Evolutionary conservation across 2,329 filamentous ascomycete species (phyloP).

Genomic region (Dothidotthia symphoricarpi): DNA sequence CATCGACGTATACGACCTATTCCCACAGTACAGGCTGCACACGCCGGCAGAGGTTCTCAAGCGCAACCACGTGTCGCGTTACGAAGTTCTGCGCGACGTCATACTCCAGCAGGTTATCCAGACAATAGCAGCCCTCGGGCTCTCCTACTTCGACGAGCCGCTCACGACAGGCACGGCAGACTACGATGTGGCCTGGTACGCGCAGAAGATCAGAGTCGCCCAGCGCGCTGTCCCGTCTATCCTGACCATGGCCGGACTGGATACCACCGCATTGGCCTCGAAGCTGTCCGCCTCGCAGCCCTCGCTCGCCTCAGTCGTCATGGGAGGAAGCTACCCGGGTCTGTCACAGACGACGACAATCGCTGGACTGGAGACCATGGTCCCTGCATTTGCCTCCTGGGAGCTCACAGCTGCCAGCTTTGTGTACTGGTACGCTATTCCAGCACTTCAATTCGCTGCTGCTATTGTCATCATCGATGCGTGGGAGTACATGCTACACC

Average conservation of each 20-base stretch:
- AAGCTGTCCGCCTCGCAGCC: conserved; percentile 71
- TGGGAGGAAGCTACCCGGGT: conserved; percentile 77
- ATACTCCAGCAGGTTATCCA: conserved; percentile 90
- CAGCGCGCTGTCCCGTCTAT: conserved; percentile 75
- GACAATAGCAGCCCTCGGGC: conserved; percentile 64
- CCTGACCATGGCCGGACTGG: conserved; percentile 70
- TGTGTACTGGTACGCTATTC: conserved; percentile 77
- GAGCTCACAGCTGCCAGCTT: conserved; percentile 71
- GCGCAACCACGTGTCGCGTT: conserved; percentile 81
- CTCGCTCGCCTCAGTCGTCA: conserved; percentile 69
- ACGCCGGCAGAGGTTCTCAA: conserved; percentile 87
- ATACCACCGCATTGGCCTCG: conserved; percentile 71
- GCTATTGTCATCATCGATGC: conserved; percentile 81
- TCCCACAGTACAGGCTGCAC: conserved; percentile 88
- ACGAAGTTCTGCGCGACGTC: conserved; percentile 86
- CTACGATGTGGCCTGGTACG: conserved; percentile 89
- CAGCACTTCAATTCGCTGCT: conserved; percentile 71
- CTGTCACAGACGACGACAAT: conserved; percentile 60
- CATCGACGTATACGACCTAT: conserved; percentile 81
- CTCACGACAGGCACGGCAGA: conserved; percentile 75
- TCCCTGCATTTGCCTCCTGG: conserved; percentile 79
- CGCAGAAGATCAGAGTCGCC: conserved; percentile 72
- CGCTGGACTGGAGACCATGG: conserved; percentile 50
- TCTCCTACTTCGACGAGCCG: conserved; percentile 70
- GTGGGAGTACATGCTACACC: conserved; percentile 98